Percentiles rank a stretch among this genome's conserved stretches.
phyloP scores from a whole-genome alignment of 495 filamentous ascomycete species.

The Recurvomyces mirabilis region DNA sequence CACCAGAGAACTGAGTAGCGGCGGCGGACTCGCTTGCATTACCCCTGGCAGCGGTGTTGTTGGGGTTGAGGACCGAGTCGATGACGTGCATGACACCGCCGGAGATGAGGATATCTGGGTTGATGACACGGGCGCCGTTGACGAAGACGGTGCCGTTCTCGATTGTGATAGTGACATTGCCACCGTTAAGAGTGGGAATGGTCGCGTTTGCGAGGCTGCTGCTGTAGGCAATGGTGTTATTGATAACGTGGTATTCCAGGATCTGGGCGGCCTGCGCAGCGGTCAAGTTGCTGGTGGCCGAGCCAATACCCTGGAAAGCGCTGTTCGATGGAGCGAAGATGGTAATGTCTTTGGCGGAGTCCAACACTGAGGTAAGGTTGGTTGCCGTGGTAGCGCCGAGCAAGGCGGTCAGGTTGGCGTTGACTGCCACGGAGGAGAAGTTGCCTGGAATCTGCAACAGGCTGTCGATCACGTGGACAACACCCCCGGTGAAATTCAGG shows the following conservation, averaged over 20 bases:
- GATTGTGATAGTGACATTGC: constrained; percentile 41
- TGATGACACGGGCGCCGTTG: constrained; percentile 44
- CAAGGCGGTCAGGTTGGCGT: constrained; percentile 45
- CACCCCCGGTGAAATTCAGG: constrained; percentile 50
- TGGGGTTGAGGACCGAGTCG: constrained; percentile 53
- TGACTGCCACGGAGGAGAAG: constrained; percentile 38
- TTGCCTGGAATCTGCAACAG: constrained; percentile 46
- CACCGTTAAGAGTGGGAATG: constrained; percentile 35
- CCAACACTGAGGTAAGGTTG: constrained; percentile 34
- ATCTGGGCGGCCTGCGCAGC: constrained; percentile 37
- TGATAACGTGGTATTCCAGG: constrained; percentile 49
- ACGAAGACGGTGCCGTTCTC: constrained; percentile 42
- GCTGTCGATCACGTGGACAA: constrained; percentile 54
- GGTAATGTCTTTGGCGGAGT: constrained; percentile 41
- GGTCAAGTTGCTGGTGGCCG: constrained; percentile 37
- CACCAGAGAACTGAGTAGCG: constrained; percentile 20
- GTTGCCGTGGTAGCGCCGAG: constrained; percentile 43
- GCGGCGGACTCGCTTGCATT: not conserved
- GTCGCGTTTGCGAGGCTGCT: constrained; percentile 36
- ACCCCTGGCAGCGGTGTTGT: constrained; percentile 22
- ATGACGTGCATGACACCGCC: constrained; percentile 63
- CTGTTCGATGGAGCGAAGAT: constrained; percentile 51
- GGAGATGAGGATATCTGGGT: constrained; percentile 46
- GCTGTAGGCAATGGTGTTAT: constrained; percentile 42
- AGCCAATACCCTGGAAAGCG: constrained; percentile 51